These are phyloP conservation scores for Cornus controversa DNA, from an alignment of 148 eudicot species.

Conservation along the genomic window DNA sequence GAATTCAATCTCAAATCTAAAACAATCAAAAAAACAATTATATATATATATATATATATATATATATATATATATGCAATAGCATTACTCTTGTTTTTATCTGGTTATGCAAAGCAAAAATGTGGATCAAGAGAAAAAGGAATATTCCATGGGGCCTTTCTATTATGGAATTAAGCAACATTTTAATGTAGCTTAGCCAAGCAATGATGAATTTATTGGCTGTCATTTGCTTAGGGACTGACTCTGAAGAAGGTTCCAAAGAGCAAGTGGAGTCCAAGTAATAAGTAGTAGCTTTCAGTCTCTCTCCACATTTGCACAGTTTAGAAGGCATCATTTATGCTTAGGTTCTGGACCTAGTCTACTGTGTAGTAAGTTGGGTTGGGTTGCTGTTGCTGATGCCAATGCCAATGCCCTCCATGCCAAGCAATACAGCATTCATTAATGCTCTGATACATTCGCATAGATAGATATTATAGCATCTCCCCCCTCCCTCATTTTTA, in stretches of 20 bases:
- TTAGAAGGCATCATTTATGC: neutral
- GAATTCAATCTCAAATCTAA: too few species aligned
- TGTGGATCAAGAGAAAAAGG: neutral
- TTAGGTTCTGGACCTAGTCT: neutral
- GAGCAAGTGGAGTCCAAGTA: neutral
- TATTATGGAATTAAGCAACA: neutral
- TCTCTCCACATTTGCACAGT: neutral
- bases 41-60: too few species aligned
- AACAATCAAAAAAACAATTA: too few species aligned
- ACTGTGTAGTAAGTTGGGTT: neutral
- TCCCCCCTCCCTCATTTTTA: too few species aligned
- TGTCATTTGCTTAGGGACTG: too few species aligned
- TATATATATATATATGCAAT: too few species aligned
- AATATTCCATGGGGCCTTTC: neutral
- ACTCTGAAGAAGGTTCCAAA: too few species aligned
- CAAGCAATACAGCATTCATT: slow-evolving; percentile 1
- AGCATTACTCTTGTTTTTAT: too few species aligned
- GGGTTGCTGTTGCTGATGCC: slow-evolving; percentile 11
- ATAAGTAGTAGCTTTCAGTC: neutral
- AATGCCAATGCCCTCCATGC: slow-evolving; percentile 16
- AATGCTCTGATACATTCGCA: too few species aligned
- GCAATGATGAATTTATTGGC: neutral
- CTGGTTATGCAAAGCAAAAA: too few species aligned
- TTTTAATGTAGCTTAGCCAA: too few species aligned
- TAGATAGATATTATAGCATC: too few species aligned